These are phyloP conservation scores for Mixia osmundae DNA, from an alignment of 1,284 basidiomycete species.

Conservation along the genomic window DNA sequence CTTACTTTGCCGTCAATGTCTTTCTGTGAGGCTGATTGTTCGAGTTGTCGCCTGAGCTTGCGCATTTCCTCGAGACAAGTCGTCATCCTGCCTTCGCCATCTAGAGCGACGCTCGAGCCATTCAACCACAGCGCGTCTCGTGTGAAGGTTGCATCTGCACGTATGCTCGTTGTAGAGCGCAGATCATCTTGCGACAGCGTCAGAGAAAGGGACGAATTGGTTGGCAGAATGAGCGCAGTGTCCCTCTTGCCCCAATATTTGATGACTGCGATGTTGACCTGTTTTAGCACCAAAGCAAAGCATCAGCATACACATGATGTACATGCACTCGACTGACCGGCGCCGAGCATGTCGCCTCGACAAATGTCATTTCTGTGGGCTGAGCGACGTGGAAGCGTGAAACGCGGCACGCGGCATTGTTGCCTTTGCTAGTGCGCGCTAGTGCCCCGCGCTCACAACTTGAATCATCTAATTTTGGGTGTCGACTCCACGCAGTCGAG, in stretches of 20 bases:
- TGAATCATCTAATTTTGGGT: too few relatives aligned
- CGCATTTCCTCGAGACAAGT: constrained; percentile 81
- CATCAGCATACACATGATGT: too few relatives aligned
- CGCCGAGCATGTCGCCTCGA: too few relatives aligned
- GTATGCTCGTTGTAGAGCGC: constrained; percentile 75
- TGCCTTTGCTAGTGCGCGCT: too few relatives aligned
- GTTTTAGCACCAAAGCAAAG: too few relatives aligned
- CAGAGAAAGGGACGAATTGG: constrained; percentile 90
- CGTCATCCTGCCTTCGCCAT: constrained; percentile 46
- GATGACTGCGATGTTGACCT: constrained; percentile 1
- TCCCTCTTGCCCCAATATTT: constrained; percentile 82
- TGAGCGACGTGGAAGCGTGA: too few relatives aligned
- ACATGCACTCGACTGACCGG: too few relatives aligned
- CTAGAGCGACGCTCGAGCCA: constrained; percentile 70
- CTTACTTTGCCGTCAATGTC: not conserved
- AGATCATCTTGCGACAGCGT: constrained; percentile 93
- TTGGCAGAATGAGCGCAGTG: constrained; percentile 81
- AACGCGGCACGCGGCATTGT: too few relatives aligned
- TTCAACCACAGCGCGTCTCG: constrained; percentile 82
- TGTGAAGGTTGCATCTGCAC: constrained; percentile 50
- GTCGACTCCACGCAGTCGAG: too few relatives aligned
- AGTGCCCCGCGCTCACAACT: too few relatives aligned
- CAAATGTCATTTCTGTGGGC: too few relatives aligned
- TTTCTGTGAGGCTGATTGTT: constrained; percentile 26
- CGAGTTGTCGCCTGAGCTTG: constrained; percentile 44